Percentiles rank a stretch among this genome's conserved stretches.
phyloP scores from a whole-genome alignment of 177 flowering plant species.

The Vitis hybrid region DNA sequence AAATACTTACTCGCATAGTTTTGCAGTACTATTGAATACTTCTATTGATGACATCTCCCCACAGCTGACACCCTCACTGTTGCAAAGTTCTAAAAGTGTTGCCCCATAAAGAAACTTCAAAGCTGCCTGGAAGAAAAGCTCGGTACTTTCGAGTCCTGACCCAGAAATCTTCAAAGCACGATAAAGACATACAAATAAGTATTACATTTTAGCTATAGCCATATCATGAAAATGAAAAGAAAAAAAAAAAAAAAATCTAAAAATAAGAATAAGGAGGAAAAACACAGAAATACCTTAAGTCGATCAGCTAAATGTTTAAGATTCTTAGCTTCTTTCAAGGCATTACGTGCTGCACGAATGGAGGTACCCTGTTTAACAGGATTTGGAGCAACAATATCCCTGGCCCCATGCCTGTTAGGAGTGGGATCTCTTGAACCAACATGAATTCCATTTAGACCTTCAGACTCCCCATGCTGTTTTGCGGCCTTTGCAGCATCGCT shows the following conservation, averaged over 20 bases:
- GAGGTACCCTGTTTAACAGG: constrained; percentile 46
- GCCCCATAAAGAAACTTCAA: constrained; percentile 22
- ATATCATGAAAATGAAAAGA: not conserved
- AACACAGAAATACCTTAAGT: constrained; percentile 38
- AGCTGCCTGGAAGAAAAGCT: constrained; percentile 20
- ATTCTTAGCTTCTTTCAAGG: constrained; percentile 61
- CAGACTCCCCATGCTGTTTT: constrained; percentile 29
- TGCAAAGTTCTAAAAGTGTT: constrained; percentile 17
- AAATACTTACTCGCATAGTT: constrained; percentile 23
- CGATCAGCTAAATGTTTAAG: constrained; percentile 69
- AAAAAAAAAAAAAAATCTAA: not conserved
- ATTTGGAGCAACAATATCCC: constrained; percentile 45
- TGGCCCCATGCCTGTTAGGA: constrained; percentile 28
- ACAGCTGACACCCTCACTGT: constrained; percentile 12
- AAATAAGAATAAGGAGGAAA: not conserved
- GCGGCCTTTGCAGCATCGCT: constrained; percentile 27
- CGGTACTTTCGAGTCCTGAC: constrained; percentile 12
- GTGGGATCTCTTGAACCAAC: constrained; percentile 31
- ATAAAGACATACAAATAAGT: not conserved
- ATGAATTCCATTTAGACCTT: constrained; percentile 27
- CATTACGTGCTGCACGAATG: constrained; percentile 42
- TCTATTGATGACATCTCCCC: constrained; percentile 13
- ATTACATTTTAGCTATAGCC: not conserved
- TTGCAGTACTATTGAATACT: constrained; percentile 18
- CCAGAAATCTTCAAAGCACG: constrained; percentile 16